phyloP scores from a whole-genome alignment of 2,329 filamentous ascomycete species.

The Neurospora crassa region DNA sequence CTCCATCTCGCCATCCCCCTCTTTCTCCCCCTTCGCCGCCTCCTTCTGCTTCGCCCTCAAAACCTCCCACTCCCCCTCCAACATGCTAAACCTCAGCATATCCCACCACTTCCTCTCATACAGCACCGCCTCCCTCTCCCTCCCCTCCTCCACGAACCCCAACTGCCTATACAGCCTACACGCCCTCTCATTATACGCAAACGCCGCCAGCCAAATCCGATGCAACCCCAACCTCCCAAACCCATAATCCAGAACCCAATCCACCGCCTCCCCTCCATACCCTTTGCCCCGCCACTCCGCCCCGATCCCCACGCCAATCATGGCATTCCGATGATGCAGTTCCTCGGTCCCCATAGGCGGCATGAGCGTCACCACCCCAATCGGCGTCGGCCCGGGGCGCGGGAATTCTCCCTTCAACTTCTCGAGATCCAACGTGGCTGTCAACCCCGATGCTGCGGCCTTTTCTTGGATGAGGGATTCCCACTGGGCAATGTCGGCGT shows the following conservation, averaged over 20 bases:
- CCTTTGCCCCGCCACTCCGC: conserved; percentile 22
- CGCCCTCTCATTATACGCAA: conserved; percentile 25
- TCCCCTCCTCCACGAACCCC: conserved; percentile 27
- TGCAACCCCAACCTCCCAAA: conserved; percentile 28
- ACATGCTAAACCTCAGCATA: conserved; percentile 22
- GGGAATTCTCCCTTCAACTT: neutral
- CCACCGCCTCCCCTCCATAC: conserved; percentile 28
- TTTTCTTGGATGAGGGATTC: neutral
- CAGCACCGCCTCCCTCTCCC: conserved; percentile 23
- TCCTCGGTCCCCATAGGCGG: neutral
- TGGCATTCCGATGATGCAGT: conserved; percentile 31
- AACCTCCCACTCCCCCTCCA: conserved; percentile 16
- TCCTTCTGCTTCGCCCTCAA: neutral
- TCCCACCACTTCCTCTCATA: conserved; percentile 28
- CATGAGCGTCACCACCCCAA: conserved; percentile 10
- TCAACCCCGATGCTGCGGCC: neutral
- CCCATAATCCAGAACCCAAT: conserved; percentile 28
- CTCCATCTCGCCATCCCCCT: neutral
- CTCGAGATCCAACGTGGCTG: neutral
- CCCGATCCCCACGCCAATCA: conserved; percentile 25
- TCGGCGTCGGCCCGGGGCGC: conserved; percentile 5
- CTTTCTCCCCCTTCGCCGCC: neutral
- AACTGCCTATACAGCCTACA: conserved; percentile 24
- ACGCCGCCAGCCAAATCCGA: conserved; percentile 24
- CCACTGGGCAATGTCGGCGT: neutral